A percentile compares a stretch with the other conserved stretches of the same genome.
Conservation (phyloP, 306 rosid genomes). For the Lathyrus tuberosus region DNA sequence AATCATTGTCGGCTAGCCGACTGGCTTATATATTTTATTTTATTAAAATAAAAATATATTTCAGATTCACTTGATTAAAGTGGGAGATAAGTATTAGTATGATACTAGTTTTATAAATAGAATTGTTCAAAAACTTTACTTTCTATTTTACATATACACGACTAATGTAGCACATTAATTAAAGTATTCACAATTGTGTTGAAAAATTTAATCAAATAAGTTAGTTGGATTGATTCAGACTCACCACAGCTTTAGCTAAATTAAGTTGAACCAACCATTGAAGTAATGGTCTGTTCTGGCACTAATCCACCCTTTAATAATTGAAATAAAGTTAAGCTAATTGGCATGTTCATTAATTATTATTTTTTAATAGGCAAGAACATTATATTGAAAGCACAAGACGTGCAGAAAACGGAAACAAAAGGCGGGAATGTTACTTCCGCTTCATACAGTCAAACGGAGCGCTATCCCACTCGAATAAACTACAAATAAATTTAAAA, state of each 20-base stretch:
- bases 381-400: too few relatives aligned
- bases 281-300: neutral
- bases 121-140: neutral
- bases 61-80: slow-evolving; percentile 7
- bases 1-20: neutral
- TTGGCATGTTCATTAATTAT: neutral
- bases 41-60: neutral
- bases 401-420: too few relatives aligned
- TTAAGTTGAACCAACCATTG: slow-evolving; percentile 21
- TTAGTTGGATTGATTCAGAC: neutral
- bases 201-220: neutral
- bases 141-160: neutral
- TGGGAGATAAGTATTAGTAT: too few relatives aligned
- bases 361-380: too few relatives aligned
- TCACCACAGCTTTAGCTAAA: slow-evolving; percentile 15
- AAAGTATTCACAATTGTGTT: neutral
- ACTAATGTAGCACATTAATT: too few relatives aligned
- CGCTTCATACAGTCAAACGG: too few relatives aligned
- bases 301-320: slow-evolving; percentile 19
- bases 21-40: neutral
- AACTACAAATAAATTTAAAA: too few relatives aligned
- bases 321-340: slow-evolving; percentile 9
- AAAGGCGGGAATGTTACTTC: too few relatives aligned
- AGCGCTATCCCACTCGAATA: too few relatives aligned
- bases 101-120: neutral